Evolutionary conservation across 306 rosid species (phyloP).

Genomic region (Gleditsia sinensis): DNA sequence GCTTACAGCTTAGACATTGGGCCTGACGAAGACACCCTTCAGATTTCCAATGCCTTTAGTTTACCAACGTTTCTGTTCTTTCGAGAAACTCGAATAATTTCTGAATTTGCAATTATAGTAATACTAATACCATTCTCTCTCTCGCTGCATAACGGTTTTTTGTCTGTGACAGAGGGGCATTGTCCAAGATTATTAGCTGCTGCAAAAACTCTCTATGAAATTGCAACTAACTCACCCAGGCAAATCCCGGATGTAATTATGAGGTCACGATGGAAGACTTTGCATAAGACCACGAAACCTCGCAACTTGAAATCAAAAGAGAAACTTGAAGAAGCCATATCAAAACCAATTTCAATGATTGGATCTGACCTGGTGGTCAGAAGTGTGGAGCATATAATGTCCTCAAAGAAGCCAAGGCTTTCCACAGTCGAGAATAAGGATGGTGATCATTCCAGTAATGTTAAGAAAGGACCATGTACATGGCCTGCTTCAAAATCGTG

Average conservation of each 20-base stretch:
- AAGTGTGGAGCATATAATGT: slow-evolving; percentile 45
- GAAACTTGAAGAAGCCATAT: slow-evolving; percentile 46
- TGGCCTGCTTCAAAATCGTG: slow-evolving; percentile 88
- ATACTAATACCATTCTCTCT: neutral
- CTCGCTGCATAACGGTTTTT: slow-evolving; percentile 15
- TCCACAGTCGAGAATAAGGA: slow-evolving; percentile 55
- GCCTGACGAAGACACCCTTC: neutral
- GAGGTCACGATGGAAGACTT: slow-evolving; percentile 57
- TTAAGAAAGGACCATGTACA: slow-evolving; percentile 50
- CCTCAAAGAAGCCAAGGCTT: slow-evolving; percentile 65
- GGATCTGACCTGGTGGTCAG: slow-evolving; percentile 41
- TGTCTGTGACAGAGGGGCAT: slow-evolving; percentile 45
- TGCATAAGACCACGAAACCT: slow-evolving; percentile 56
- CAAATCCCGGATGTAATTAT: slow-evolving; percentile 44
- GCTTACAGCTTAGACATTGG: neutral
- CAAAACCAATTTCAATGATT: slow-evolving; percentile 33
- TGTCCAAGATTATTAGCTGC: slow-evolving; percentile 56
- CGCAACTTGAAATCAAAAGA: slow-evolving; percentile 49
- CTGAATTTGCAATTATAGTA: slow-evolving; percentile 2
- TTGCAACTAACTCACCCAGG: slow-evolving; percentile 40
- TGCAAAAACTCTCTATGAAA: slow-evolving; percentile 57
- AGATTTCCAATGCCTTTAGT: too few species aligned
- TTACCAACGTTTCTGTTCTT: neutral
- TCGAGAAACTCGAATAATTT: neutral
- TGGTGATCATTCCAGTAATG: slow-evolving; percentile 39